Conservation (phyloP, 1,284 basidiomycete genomes). For the Ustilago xerochloae region DNA sequence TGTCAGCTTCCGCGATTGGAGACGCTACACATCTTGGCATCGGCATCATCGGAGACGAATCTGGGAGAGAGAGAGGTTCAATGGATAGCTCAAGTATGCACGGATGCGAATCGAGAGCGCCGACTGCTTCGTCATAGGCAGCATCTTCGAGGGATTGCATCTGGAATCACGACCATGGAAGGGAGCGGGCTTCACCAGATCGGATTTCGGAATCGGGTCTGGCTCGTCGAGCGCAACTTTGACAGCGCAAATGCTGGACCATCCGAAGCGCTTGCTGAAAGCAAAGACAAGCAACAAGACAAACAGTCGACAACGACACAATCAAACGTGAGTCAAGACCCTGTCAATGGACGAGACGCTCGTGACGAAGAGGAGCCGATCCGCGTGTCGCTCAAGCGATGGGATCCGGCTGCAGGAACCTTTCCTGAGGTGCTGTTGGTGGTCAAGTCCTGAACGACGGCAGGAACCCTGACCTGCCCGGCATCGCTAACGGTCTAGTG, state of each 20-base stretch:
- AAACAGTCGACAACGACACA: constrained; percentile 1
- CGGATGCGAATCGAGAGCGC: constrained; percentile 40
- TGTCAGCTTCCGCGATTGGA: constrained; percentile 41
- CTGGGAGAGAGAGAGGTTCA: constrained; percentile 43
- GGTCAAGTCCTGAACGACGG: constrained; percentile 37
- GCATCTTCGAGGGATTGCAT: background rate
- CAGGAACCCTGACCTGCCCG: no score
- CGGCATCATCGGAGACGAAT: constrained; percentile 37
- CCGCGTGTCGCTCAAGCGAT: constrained; percentile 39
- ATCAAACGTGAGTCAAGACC: constrained; percentile 28
- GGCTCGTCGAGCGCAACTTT: constrained; percentile 51
- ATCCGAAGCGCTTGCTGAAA: no score
- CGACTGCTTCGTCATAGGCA: constrained; percentile 14
- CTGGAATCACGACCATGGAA: background rate
- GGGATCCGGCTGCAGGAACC: constrained; percentile 55
- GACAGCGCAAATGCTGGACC: background rate
- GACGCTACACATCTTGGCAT: constrained; percentile 57
- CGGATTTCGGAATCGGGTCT: constrained; percentile 64
- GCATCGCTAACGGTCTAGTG: no score
- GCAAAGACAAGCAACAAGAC: background rate
- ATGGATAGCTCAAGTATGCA: constrained; percentile 42
- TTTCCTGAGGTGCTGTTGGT: constrained; percentile 61
- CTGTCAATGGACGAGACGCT: background rate
- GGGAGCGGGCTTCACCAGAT: constrained; percentile 53
- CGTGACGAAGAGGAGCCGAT: constrained; percentile 19